Evolutionary conservation across 169 alveolate species (phyloP).

Genomic region (Plasmodium yoelii): DNA sequence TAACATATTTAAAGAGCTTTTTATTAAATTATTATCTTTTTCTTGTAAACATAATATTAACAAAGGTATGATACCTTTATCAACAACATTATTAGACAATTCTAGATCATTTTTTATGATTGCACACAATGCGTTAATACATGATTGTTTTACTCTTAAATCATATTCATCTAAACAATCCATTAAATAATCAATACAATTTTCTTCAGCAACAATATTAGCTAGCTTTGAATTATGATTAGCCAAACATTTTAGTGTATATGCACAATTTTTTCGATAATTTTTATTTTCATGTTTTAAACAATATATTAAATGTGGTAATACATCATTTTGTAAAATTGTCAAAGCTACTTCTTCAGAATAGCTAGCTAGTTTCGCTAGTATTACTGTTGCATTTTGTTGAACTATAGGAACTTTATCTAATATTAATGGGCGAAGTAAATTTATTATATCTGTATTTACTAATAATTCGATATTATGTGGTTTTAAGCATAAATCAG

Average conservation of each 20-base stretch:
- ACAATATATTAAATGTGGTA: slow-evolving; percentile 71
- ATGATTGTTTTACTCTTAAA: slow-evolving; percentile 41
- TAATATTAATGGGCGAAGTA: slow-evolving; percentile 58
- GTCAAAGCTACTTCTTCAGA: slow-evolving; percentile 69
- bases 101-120: slow-evolving; percentile 44
- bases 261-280: slow-evolving; percentile 61
- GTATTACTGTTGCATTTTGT: slow-evolving; percentile 59
- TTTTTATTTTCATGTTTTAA: slow-evolving; percentile 75
- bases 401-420: slow-evolving; percentile 71
- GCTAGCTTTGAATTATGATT: slow-evolving; percentile 68
- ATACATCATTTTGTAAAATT: slow-evolving; percentile 58
- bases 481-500: slow-evolving; percentile 55
- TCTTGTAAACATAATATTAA: slow-evolving; percentile 55
- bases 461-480: slow-evolving; percentile 62
- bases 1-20: slow-evolving; percentile 19
- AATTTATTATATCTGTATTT: slow-evolving; percentile 58
- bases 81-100: slow-evolving; percentile 34
- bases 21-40: slow-evolving; percentile 55
- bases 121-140: slow-evolving; percentile 69
- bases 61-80: slow-evolving; percentile 67
- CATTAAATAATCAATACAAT: slow-evolving; percentile 60
- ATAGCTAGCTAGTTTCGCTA: slow-evolving; percentile 57
- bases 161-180: slow-evolving; percentile 67
- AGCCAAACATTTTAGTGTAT: slow-evolving; percentile 56
- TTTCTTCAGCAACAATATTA: slow-evolving; percentile 48